These are phyloP conservation scores for Dendrocalamus latiflorus DNA, from an alignment of 202 grass and related monocot genomes.

Conservation along the genomic window DNA sequence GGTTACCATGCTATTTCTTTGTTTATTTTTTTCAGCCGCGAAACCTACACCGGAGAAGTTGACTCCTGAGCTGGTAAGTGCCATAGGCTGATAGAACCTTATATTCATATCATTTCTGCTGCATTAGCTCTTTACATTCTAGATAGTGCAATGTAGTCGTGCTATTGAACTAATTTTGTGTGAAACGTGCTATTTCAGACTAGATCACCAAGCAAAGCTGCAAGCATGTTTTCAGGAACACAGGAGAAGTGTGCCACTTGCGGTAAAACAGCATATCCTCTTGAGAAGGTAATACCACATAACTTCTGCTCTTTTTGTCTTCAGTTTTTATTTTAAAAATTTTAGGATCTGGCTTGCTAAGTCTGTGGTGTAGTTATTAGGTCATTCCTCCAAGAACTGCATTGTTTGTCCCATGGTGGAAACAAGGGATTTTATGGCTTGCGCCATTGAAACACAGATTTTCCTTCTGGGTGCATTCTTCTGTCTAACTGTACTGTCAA, in stretches of 20 bases:
- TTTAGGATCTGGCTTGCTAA: not conserved
- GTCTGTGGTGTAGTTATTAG: not conserved
- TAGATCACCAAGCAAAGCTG: constrained; percentile 84
- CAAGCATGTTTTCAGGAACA: constrained; percentile 92
- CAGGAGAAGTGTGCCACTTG: constrained; percentile 98
- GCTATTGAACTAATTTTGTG: not conserved
- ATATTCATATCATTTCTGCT: not conserved
- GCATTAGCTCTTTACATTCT: not conserved
- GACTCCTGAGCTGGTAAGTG: constrained; percentile 58
- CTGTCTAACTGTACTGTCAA: not conserved
- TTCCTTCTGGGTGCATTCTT: not conserved
- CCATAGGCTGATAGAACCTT: not conserved
- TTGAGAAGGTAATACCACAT: constrained; percentile 69
- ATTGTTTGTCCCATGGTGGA: not conserved
- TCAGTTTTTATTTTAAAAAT: not conserved
- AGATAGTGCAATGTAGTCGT: not conserved
- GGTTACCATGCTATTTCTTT: not conserved
- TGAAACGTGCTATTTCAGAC: constrained; percentile 53
- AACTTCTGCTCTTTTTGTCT: not conserved
- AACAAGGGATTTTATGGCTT: constrained; percentile 4
- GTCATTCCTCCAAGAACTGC: not conserved
- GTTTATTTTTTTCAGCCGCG: constrained; percentile 50
- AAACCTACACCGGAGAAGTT: constrained; percentile 49
- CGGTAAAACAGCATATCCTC: constrained; percentile 88
- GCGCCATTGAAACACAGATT: not conserved